Conservation (phyloP, 768 basidiomycete genomes). For the Pleurotus tuber-regium region DNA sequence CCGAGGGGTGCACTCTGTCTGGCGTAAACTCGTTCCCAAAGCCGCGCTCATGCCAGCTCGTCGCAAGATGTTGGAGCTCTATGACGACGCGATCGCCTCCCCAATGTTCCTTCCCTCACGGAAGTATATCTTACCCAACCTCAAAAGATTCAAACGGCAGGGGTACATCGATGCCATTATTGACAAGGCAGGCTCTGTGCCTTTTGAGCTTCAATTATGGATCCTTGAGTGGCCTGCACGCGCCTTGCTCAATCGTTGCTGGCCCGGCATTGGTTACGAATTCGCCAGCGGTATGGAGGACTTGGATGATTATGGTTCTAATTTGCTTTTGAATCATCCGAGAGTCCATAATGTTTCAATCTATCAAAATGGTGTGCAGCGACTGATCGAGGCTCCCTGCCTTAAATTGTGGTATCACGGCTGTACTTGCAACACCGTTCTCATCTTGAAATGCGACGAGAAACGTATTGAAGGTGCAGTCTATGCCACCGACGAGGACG, state of each 20-base stretch:
- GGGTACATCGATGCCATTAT: background rate
- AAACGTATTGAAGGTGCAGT: background rate
- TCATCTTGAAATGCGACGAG: background rate
- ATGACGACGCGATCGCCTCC: background rate
- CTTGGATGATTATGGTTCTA: background rate
- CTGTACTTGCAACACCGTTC: background rate
- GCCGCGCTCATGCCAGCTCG: constrained; percentile 2
- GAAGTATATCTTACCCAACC: background rate
- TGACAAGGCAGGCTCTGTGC: background rate
- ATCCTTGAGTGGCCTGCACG: constrained; percentile 10
- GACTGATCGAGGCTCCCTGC: background rate
- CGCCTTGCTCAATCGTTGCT: constrained; percentile 3
- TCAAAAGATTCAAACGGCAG: background rate
- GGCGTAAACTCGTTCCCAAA: constrained; percentile 4
- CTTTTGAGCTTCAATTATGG: constrained; percentile 6
- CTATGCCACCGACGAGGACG: background rate
- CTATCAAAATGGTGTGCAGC: background rate
- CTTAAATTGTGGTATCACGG: background rate
- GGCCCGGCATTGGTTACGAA: background rate
- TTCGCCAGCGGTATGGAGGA: constrained; percentile 1
- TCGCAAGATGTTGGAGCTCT: constrained; percentile 4
- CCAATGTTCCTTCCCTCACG: constrained; percentile 4
- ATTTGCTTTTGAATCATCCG: background rate
- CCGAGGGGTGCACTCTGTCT: background rate
- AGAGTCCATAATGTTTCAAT: background rate